Evolutionary conservation across 345 rosid species (phyloP), one percentile per base, ranked within the genome.

Genomic region (Bruguiera parviflora): DNA sequence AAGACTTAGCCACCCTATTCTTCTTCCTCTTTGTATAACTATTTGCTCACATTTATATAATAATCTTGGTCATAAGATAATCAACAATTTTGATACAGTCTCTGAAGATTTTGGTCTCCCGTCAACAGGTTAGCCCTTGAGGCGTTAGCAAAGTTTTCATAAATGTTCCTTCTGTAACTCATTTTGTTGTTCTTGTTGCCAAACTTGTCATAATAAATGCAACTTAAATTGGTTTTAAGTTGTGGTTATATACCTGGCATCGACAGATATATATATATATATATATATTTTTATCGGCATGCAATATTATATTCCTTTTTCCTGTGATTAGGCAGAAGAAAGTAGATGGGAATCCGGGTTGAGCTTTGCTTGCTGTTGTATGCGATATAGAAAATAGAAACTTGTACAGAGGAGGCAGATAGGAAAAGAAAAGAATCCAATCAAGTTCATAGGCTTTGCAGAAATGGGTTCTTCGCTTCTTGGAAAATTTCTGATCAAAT

Each of bases 131-230:
- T 39, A 56, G 75, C 7, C 21, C 20, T 37, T 39, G 22, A 22
- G 18, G 49, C 31, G 53, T 68, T 68, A 24, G 19, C 10, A 39
- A 39, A 56, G 46, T n/a, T 29, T 10, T 21, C 53, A 21, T 32
- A 18, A 29, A 20, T n/a, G 69, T 32, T 52, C 22, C 69, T 66
- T 66, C 60, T 66, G 60, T 21, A 20, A 52, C 69, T 53, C 31
- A 29, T 32, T 53, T 29, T 22, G 15, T 15, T 53, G 32, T 16
- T 24, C 6, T 24, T 56, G 59, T 56, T 56, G 5, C 18, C 6
- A 24, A 24, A 56, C 59, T 56, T 24, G 28, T 56, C 59, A 24
- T 56, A 24, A 56, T 56, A 24, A 56, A 56, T 11, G 28, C 29
- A 24, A 56, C 1, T 56, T 56, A 24, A 21, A 21, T 24, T 56